phyloP scores from a whole-genome alignment of 257 asterid genomes.

The Solanum paucissectum region DNA sequence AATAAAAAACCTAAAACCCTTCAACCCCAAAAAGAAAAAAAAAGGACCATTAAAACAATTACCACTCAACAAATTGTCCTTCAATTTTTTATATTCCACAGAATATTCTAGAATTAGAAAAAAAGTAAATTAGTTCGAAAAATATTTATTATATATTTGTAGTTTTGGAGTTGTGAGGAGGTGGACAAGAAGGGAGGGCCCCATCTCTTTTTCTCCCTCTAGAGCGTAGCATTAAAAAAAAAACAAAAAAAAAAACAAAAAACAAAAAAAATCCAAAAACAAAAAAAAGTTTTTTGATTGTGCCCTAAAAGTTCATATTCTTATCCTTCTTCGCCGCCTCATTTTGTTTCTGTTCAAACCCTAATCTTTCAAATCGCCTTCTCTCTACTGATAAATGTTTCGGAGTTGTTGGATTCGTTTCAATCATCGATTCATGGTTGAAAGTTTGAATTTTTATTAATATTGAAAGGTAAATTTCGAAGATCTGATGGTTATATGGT shows the following conservation, averaged over 20 bases:
- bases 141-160: neutral
- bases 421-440: neutral
- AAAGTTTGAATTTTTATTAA: slow-evolving; percentile 11
- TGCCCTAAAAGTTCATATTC: slow-evolving; percentile 8
- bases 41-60: neutral
- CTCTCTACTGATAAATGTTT: neutral
- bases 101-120: neutral
- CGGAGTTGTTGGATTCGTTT: neutral
- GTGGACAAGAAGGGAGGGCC: slow-evolving; percentile 12
- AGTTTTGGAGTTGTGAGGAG: slow-evolving; percentile 7
- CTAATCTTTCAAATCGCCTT: neutral
- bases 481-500: neutral
- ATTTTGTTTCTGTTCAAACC: neutral
- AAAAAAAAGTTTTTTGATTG: neutral
- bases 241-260: neutral
- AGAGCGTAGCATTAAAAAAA: neutral
- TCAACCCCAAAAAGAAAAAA: neutral
- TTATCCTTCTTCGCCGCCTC: slow-evolving; percentile 14
- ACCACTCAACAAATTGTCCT: neutral
- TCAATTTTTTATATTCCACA: neutral
- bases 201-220: neutral
- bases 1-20: neutral
- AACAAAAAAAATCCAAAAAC: neutral
- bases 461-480: slow-evolving; percentile 1
- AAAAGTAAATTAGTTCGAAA: neutral